Base-by-base conservation (phyloP, 805 yeast genomes). In the Torulaspora franciscae region DNA sequence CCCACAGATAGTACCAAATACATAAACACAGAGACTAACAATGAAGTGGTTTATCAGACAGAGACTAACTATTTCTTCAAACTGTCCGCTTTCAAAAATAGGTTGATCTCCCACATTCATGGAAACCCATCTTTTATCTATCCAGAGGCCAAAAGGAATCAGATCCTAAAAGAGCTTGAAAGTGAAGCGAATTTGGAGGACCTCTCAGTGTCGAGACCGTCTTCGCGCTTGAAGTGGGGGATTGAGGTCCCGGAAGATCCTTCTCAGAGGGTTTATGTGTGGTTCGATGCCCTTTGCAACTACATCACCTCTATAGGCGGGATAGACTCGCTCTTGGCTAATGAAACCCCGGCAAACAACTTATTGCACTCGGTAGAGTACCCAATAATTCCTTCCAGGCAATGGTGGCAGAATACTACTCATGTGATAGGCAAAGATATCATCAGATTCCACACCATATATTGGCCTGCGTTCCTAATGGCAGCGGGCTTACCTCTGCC, bases 361-460 rank as follows among this genome's bases (percentile, higher is more conserved):
- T 24, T 33, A 13, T 17, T 23, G 19, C 45, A 46, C 17, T 13
- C 37, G n/a, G 38, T 19, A 3, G 26, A 25, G 4, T 9, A 37
- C 14, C 27, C 45, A 37, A 25, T 29, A 11, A 17, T 34, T 9
- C 19, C 29, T 8, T 46, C 61, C 1, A 40, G 49, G 6, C 43
- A 45, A 10, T 50, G 52, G 52, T 62, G 64, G 67, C 19, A 38
- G 25, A 57, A 58, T 14, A 83, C 87, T 0, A 79, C 82, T 0
- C 97, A 93, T 62, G 68, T 93, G 1, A 77, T 93, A 26, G 99
- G 99, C 1, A 93, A 93, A 57, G 99, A 93, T 61, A 93, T 93
- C 40, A 72, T 79, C 36, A 72, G 88, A 52, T 93, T 93, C 64
- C 99, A 93, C 58, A 81, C 95, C 52, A 75, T 90, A 10, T 89